phyloP scores from a whole-genome alignment of 2,329 filamentous ascomycete species.

The Alternaria panax region DNA sequence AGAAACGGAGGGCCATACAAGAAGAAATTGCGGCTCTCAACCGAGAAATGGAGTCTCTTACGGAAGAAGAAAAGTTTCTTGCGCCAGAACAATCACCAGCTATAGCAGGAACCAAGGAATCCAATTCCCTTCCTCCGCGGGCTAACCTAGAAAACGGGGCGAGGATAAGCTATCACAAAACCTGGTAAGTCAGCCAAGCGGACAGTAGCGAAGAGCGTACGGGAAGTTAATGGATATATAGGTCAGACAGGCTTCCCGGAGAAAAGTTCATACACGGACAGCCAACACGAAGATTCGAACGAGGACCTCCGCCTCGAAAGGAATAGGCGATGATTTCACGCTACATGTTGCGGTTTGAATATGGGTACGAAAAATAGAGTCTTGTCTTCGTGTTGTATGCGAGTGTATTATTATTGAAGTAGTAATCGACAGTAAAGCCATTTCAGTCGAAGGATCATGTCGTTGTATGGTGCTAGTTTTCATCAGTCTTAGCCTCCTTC shows the following conservation, averaged over 20 bases:
- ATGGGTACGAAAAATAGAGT: background rate
- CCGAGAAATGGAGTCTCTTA: slow-evolving; percentile 21
- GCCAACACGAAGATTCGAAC: background rate
- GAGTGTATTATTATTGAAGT: background rate
- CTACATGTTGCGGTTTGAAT: background rate
- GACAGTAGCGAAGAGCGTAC: background rate
- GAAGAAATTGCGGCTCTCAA: slow-evolving; percentile 27
- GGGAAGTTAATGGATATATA: background rate
- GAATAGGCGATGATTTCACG: background rate
- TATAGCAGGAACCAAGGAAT: background rate
- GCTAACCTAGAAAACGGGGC: background rate
- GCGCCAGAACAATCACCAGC: background rate
- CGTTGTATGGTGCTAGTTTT: background rate
- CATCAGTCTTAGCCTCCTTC: background rate
- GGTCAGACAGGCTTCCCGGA: background rate
- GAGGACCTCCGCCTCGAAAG: background rate
- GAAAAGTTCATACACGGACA: background rate
- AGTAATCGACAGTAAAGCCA: background rate
- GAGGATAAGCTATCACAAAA: background rate
- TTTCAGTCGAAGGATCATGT: background rate
- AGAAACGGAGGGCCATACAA: slow-evolving; percentile 19
- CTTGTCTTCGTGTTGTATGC: background rate
- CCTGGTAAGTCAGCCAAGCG: background rate
- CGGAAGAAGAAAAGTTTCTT: slow-evolving; percentile 20
- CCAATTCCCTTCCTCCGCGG: background rate